Percentiles rank a stretch among this genome's conserved stretches.
phyloP scores from a whole-genome alignment of 2,329 filamentous ascomycete genomes.

The Cercospora canescens region DNA sequence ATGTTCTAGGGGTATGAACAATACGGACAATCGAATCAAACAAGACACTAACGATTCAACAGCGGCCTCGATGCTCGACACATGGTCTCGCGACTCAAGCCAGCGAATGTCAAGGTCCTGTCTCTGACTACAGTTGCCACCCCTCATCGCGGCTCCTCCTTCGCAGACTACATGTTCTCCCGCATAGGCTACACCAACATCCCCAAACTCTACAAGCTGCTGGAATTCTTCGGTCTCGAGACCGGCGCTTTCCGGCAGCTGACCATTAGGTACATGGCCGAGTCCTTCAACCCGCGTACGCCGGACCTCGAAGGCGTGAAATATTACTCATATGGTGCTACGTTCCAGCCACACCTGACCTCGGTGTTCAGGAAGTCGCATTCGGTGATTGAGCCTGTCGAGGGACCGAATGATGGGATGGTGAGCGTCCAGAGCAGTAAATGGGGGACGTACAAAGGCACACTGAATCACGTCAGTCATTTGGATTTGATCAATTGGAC shows the following conservation, averaged over 20 bases:
- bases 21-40: neutral
- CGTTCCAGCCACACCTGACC: constrained; percentile 55
- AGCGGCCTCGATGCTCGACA: constrained; percentile 65
- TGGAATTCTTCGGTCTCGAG: constrained; percentile 57
- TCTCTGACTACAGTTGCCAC: constrained; percentile 64
- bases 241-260: constrained; percentile 63
- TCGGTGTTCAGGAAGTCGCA: constrained; percentile 60
- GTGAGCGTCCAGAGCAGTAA: constrained; percentile 62
- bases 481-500: constrained; percentile 68
- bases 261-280: constrained; percentile 58
- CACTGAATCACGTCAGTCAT: constrained; percentile 63
- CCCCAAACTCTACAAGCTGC: constrained; percentile 56
- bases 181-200: constrained; percentile 56
- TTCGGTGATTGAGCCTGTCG: constrained; percentile 53
- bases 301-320: constrained; percentile 56
- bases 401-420: constrained; percentile 64
- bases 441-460: constrained; percentile 66
- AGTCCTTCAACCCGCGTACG: constrained; percentile 60
- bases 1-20: constrained; percentile 22
- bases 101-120: constrained; percentile 71
- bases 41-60: constrained; percentile 6
- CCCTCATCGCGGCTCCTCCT: constrained; percentile 61
- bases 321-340: constrained; percentile 66
- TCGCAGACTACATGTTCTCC: constrained; percentile 62
- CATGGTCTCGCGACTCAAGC: constrained; percentile 61